Base-by-base conservation (phyloP, 345 rosid genomes). In the Isatis tinctoria region DNA sequence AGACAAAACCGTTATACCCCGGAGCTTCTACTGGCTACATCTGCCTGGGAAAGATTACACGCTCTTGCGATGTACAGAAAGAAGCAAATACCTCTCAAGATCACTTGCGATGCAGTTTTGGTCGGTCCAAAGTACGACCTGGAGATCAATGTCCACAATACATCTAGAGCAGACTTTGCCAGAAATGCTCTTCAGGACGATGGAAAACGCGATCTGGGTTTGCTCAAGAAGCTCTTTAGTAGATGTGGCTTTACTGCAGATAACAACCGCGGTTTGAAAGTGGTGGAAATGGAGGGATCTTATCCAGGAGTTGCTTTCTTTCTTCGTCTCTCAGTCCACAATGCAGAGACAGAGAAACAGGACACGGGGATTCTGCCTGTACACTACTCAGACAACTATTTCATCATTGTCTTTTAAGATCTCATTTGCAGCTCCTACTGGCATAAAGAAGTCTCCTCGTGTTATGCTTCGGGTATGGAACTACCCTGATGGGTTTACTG, bases 1-100 rank as follows among this genome's bases (percentile, higher is more conserved):
- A 2, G 83, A 95, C 80, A 74, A 84, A 61, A 73, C 78, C 47
- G 86, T 95, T 69, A 72, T 95, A 48, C 92, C 99, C 39, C 84
- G 97, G 77, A 95, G 92, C 81, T 88, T 95, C 51, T 95, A 95
- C 84, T 95, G 99, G 99, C 78, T 92, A 75, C 90, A 91, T 84
- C 90, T 86, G 52, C 79, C 92, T 56, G 96, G 91, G 44, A 83
- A 93, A 75, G 87, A 88, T 73, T 95, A 92, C 89, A 86, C 82
- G 67, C 85, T 83, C 59, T 81, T 90, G 78, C 81, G 87, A 11
- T n/a, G n/a, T 88, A 85, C 87, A 83, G 87, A 79, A 80, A 76
- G 81, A 90, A 82, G 70, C 84, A 68, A 74, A 85, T 90, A 41
- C 99, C 97, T 58, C 84, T 95, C 33, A 82, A 75, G 87, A 82